Evolutionary conservation across 1,139 yeast genomes (phyloP).

Genomic region (Zhuliangozyma parablackwelliae): DNA sequence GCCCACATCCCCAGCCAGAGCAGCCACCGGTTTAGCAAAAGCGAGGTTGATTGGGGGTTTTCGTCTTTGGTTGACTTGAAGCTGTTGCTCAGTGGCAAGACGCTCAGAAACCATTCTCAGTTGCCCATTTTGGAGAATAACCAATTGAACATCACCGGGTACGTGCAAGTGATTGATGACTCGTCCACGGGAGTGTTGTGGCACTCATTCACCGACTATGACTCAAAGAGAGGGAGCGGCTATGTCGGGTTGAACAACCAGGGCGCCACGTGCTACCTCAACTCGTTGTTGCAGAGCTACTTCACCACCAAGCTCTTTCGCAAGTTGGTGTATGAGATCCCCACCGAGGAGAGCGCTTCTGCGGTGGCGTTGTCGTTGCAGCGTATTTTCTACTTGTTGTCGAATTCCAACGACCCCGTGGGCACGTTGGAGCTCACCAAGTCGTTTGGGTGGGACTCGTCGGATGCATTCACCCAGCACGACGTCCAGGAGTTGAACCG

Average conservation of each 20-base stretch:
- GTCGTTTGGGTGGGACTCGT: slow-evolving; percentile 96
- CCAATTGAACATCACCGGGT: slow-evolving; percentile 67
- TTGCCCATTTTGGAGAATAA: slow-evolving; percentile 49
- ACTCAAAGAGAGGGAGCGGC: slow-evolving; percentile 84
- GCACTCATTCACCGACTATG: slow-evolving; percentile 82
- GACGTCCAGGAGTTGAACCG: slow-evolving; percentile 96
- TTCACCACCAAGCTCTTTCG: slow-evolving; percentile 82
- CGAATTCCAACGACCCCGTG: slow-evolving; percentile 68
- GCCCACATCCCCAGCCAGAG: slow-evolving; percentile 64
- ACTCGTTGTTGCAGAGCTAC: slow-evolving; percentile 85
- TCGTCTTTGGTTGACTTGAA: slow-evolving; percentile 65
- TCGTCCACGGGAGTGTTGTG: slow-evolving; percentile 88
- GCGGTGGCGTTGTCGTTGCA: slow-evolving; percentile 82
- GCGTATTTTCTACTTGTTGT: slow-evolving; percentile 74
- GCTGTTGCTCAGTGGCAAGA: slow-evolving; percentile 27
- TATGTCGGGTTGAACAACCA: slow-evolving; percentile 91
- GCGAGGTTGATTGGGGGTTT: slow-evolving; percentile 95
- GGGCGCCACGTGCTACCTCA: slow-evolving; percentile 96
- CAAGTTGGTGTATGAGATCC: slow-evolving; percentile 82
- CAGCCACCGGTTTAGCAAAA: slow-evolving; percentile 69
- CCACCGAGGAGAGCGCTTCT: slow-evolving; percentile 42
- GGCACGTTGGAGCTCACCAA: slow-evolving; percentile 84
- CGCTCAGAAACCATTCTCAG: slow-evolving; percentile 7
- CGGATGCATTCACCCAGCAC: slow-evolving; percentile 95
- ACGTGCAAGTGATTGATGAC: slow-evolving; percentile 74